Evolutionary conservation across 768 basidiomycete genomes (phyloP).

Genomic region (Lepiota subincarnata): DNA sequence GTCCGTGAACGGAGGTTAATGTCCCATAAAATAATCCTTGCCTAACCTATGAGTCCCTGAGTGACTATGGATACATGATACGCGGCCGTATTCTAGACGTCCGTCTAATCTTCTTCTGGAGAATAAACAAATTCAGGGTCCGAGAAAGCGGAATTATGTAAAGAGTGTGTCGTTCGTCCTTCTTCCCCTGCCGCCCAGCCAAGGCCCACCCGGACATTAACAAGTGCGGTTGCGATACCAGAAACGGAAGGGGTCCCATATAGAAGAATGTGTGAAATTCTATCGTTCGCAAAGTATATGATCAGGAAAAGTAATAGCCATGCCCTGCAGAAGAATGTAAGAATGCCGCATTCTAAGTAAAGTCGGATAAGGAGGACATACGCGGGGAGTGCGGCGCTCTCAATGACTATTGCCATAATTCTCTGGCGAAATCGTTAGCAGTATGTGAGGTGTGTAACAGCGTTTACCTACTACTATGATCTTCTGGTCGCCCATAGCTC

Average conservation of each 20-base stretch:
- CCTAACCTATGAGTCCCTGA: no score
- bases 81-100: no score
- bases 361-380: neutral
- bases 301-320: neutral
- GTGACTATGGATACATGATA: no score
- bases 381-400: slow-evolving; percentile 15
- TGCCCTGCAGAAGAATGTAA: neutral
- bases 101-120: no score
- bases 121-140: neutral
- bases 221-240: neutral
- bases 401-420: slow-evolving; percentile 9
- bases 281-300: neutral
- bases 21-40: no score
- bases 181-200: slow-evolving; percentile 4
- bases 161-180: neutral
- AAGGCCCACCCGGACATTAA: neutral
- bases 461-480: no score
- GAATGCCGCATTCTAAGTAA: neutral
- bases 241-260: neutral
- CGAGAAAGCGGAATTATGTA: neutral
- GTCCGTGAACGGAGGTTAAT: no score
- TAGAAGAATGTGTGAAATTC: neutral
- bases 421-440: neutral
- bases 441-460: no score
- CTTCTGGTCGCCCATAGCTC: no score